phyloP scores from a whole-genome alignment of 2,329 filamentous ascomycete species.

The Fusarium fracticaudum region DNA sequence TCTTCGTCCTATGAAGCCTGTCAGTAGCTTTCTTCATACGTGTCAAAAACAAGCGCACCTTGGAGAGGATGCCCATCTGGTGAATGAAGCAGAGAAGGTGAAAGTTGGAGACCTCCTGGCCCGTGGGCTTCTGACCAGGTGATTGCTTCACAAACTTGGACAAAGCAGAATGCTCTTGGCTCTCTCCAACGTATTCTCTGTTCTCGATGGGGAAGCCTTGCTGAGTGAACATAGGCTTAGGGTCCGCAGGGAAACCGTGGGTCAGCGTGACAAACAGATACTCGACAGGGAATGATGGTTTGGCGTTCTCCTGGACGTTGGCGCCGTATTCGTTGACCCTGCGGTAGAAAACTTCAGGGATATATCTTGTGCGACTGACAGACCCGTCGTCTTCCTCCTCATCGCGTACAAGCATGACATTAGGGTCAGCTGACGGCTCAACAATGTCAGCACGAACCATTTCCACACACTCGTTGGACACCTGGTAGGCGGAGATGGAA shows the following conservation, averaged over 20 bases:
- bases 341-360: slow-evolving; percentile 97
- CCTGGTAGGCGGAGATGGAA: slow-evolving; percentile 89
- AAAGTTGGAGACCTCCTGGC: slow-evolving; percentile 86
- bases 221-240: slow-evolving; percentile 79
- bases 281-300: slow-evolving; percentile 94
- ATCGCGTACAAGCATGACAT: slow-evolving; percentile 91
- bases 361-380: slow-evolving; percentile 80
- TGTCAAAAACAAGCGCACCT: slow-evolving; percentile 65
- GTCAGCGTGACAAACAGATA: slow-evolving; percentile 96
- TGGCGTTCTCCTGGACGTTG: slow-evolving; percentile 96
- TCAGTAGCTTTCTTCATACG: not conserved
- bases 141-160: slow-evolving; percentile 74
- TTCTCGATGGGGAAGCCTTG: slow-evolving; percentile 90
- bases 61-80: slow-evolving; percentile 80
- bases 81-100: slow-evolving; percentile 91
- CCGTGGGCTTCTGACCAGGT: slow-evolving; percentile 67
- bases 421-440: slow-evolving; percentile 92
- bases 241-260: slow-evolving; percentile 88
- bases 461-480: slow-evolving; percentile 93
- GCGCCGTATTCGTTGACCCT: slow-evolving; percentile 96
- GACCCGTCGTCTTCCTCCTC: slow-evolving; percentile 85
- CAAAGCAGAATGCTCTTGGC: slow-evolving; percentile 78
- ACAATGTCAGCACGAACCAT: slow-evolving; percentile 97
- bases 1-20: slow-evolving; percentile 78
- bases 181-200: slow-evolving; percentile 84